Evolutionary conservation across 306 rosid species (phyloP).

Genomic region (Quercus engelmannii): DNA sequence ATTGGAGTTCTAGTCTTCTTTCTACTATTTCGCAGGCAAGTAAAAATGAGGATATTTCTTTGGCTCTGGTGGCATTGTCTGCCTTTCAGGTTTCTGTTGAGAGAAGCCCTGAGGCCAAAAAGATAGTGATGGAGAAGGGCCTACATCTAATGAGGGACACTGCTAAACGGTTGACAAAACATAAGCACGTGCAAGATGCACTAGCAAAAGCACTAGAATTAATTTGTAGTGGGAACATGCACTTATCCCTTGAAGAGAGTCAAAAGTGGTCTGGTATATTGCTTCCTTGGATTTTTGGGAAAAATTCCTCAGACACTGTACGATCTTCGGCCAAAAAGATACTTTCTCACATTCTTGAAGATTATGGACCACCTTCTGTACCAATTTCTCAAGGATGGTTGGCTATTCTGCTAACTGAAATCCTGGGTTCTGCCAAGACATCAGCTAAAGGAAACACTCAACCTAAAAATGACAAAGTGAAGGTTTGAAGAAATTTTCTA

Average conservation of each 20-base stretch:
- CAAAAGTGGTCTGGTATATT: conserved; percentile 91
- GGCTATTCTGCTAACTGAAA: conserved; percentile 66
- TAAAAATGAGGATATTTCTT: conserved; percentile 69
- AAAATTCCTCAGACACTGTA: conserved; percentile 60
- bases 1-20: conserved; percentile 91
- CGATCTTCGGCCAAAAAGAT: conserved; percentile 70
- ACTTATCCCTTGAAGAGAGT: conserved; percentile 81
- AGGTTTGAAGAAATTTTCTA: conserved; percentile 47
- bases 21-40: conserved; percentile 81
- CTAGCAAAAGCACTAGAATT: conserved; percentile 79
- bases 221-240: conserved; percentile 57
- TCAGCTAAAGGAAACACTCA: conserved; percentile 56
- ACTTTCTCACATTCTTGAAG: conserved; percentile 72
- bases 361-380: conserved; percentile 63
- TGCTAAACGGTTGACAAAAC: conserved; percentile 57
- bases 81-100: conserved; percentile 84
- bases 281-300: conserved; percentile 80
- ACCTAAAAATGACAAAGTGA: conserved; percentile 65
- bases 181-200: conserved; percentile 76
- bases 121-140: conserved; percentile 83
- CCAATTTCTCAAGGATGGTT: conserved; percentile 95
- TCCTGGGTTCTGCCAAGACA: conserved; percentile 50
- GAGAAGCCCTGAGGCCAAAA: conserved; percentile 63
- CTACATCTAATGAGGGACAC: conserved; percentile 78
- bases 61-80: conserved; percentile 77